Base-by-base conservation (phyloP, 208 protist genomes). In the Tritrichomonas foetus region DNA sequence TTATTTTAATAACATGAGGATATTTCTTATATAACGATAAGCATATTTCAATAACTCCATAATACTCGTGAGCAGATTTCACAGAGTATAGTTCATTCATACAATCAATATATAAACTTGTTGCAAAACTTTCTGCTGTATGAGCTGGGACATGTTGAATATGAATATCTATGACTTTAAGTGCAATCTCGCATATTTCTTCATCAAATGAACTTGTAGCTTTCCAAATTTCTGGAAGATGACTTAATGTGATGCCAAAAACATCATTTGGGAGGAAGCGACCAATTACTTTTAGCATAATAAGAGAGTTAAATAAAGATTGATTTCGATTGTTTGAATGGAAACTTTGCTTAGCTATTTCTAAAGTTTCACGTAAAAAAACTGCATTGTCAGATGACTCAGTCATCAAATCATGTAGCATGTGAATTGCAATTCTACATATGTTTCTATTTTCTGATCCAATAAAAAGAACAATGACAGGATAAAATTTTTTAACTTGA, bases 201-300 rank as follows among this genome's bases (percentile, higher is more conserved):
- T 13, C 20, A 30, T 82, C 74, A 82, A 3, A 8, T 49, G 74
- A 82, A 53, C 74, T 50, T 30, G 41, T 1, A 3, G 74, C 74
- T n/a, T 5, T 50, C 74, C 74, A 82, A 53, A 82, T 53, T 53
- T 82, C 74, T 9, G 74, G 74, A n/a, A 82, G 30, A 50, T 82
- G 41, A 50, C 50, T 47, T 53, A 36, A 82, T n/a, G 74, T 82
- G n/a, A 82, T 36, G 11, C 41, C 41, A 36, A 82, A 82, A 50
- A 82, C 55, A 44, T 82, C 74, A n/a, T 33, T 82, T 53, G 74
- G 74, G 47, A 82, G 50, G 30, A 82, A 82, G 47, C 50, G 47
- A 50, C 74, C 74, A 53, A 82, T 82, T 30, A 50, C 41, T 50
- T 50, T 82, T 3, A 82, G 20, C n/a, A 82, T 20, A 50, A 82